Base-by-base conservation (phyloP, 1,139 yeast genomes). In the Nakaseomyces bracarensis region DNA sequence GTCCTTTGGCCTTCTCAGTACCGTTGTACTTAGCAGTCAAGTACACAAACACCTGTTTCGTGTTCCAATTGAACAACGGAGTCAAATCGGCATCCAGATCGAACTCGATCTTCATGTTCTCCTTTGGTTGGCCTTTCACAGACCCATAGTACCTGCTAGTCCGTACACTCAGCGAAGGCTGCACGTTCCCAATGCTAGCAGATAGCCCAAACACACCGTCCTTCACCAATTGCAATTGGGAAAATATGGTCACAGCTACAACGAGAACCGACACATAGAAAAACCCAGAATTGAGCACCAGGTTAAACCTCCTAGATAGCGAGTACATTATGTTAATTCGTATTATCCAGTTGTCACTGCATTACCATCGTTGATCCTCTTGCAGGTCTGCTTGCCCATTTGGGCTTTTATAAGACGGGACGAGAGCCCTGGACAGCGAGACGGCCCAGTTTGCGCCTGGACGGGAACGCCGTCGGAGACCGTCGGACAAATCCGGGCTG, bases 41-140 rank as follows among this genome's bases (percentile, higher is more conserved):
- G 56, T 89, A 91, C 4, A 82, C 83, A 60, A 91, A 89, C 16
- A 91, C 77, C 63, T 91, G 98, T 58, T 91, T 91, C 10, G 98
- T 91, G 65, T 91, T 91, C 96, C 97, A 91, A 63, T 84, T 87
- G 73, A 89, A 89, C 44, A 91, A 69, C 1, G 87, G 79, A 1
- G 82, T 61, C 52, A 91, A 61, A 53, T 81, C 86, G 2, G 74
- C 74, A 8, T 76, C 76, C 45, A 91, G 67, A 59, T 86, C 95
- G 57, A 89, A 87, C 14, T 66, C 66, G 36, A 87, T 64, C 55
- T 75, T 75, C 43, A 82, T 73, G 59, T 87, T 87, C 56, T 91
- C 96, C 65, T 85, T 89, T 36, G 87, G 80, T 48, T 74, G 74
- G 38, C 82, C 76, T 47, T 73, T 72, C 3, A 66, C 64, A 2